Conservation (phyloP, 176 grass and related monocot genomes). For the Triticum urartu region DNA sequence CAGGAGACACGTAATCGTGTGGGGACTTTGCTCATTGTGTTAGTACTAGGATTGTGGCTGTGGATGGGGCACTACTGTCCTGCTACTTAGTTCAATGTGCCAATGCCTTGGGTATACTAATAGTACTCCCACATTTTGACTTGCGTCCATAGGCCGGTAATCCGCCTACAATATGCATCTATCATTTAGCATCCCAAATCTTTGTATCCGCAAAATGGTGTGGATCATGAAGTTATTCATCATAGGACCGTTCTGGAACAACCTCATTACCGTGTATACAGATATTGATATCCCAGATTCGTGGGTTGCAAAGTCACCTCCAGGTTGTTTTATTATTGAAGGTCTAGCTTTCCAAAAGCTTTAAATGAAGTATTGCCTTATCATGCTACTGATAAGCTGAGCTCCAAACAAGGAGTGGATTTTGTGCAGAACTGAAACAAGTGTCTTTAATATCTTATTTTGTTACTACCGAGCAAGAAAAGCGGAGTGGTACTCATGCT, state of each 20-base stretch:
- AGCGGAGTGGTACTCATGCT: neutral
- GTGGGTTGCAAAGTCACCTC: neutral
- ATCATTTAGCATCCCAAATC: neutral
- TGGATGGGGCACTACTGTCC: neutral
- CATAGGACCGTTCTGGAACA: neutral
- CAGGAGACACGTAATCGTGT: neutral
- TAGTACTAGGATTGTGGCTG: neutral
- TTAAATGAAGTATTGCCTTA: neutral
- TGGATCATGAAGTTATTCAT: neutral
- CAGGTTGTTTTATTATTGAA: neutral
- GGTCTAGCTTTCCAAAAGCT: neutral
- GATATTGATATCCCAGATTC: neutral
- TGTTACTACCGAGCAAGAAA: neutral
- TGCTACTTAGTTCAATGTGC: neutral
- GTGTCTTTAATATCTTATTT: neutral
- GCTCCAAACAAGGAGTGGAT: neutral
- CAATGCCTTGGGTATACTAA: neutral
- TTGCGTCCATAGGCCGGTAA: neutral
- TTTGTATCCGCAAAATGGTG: neutral
- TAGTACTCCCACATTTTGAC: neutral
- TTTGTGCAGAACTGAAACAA: neutral
- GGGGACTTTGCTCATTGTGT: slow-evolving; percentile 2
- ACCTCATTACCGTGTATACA: neutral
- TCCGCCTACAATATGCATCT: neutral
- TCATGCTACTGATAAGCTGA: neutral